Conservation (phyloP, 202 grass and related monocot species). For the Zoysia matrella region DNA sequence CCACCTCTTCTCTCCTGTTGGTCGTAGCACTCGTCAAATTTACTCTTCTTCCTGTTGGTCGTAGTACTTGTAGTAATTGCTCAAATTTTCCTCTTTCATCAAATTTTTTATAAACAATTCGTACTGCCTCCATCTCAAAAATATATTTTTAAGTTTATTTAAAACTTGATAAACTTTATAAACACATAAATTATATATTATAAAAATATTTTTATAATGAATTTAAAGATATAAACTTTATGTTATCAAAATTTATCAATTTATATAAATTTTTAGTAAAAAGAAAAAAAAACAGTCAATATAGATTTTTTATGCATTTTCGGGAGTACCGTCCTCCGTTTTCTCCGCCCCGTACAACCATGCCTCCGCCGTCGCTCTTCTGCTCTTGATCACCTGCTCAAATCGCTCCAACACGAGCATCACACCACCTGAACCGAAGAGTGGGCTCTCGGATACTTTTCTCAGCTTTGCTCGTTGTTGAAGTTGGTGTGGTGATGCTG, state of each 20-base stretch:
- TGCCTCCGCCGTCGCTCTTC: neutral
- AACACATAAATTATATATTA: too few relatives aligned
- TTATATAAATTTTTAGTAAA: too few relatives aligned
- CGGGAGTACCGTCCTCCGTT: neutral
- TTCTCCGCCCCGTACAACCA: slow-evolving; percentile 16
- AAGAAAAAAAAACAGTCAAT: too few relatives aligned
- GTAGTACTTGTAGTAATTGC: neutral
- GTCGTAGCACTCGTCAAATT: too few relatives aligned
- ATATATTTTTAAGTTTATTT: too few relatives aligned
- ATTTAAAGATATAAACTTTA: too few relatives aligned
- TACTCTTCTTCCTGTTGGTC: neutral
- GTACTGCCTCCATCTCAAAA: too few relatives aligned
- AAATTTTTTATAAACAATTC: too few relatives aligned
- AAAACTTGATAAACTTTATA: too few relatives aligned
- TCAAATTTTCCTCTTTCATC: neutral
- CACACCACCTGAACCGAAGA: neutral
- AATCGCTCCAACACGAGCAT: slow-evolving; percentile 1
- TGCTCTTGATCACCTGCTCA: neutral
- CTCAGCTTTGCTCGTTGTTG: neutral
- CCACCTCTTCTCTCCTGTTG: neutral
- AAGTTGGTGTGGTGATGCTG: slow-evolving; percentile 39
- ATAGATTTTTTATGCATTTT: too few relatives aligned
- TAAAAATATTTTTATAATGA: too few relatives aligned
- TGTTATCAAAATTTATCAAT: too few relatives aligned
- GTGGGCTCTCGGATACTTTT: slow-evolving; percentile 33